Conservation (phyloP, 2,329 filamentous ascomycete genomes). For the Ceratocystis cubensis region DNA sequence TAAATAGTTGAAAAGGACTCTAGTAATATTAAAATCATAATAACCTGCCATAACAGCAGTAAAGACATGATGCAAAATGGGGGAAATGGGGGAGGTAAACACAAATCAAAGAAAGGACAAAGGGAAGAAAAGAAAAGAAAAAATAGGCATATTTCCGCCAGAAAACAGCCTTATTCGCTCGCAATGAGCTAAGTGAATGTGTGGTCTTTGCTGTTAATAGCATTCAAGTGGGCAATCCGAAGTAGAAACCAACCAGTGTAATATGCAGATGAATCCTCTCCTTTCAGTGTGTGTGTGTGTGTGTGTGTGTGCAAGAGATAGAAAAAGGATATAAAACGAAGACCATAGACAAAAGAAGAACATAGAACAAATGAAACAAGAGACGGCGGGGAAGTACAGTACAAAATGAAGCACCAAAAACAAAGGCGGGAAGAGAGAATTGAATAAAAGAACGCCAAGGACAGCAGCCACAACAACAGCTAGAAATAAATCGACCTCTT, state of each 20-base stretch:
- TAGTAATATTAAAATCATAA: constrained; percentile 19
- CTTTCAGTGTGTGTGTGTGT: background rate
- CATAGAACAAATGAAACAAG: background rate
- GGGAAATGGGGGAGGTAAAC: constrained; percentile 6
- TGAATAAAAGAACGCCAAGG: constrained; percentile 5
- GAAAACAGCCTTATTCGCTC: background rate
- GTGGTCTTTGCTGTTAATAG: background rate
- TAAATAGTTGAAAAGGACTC: constrained; percentile 6
- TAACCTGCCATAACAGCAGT: constrained; percentile 9
- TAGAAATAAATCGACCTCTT: background rate
- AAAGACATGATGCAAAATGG: constrained; percentile 14
- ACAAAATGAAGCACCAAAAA: background rate
- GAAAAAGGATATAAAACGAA: constrained; percentile 8
- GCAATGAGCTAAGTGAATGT: background rate
- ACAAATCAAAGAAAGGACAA: background rate
- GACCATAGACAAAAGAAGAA: background rate
- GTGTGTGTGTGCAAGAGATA: background rate
- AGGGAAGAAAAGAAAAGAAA: background rate
- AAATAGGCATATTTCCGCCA: background rate
- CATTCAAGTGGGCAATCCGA: background rate
- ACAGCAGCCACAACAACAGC: background rate
- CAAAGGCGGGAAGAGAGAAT: constrained; percentile 7
- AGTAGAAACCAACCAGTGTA: background rate
- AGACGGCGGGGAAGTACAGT: constrained; percentile 4
- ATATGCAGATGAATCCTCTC: background rate